Base-by-base conservation (phyloP, 2,329 filamentous ascomycete genomes). In the Ophiostoma sp. region DNA sequence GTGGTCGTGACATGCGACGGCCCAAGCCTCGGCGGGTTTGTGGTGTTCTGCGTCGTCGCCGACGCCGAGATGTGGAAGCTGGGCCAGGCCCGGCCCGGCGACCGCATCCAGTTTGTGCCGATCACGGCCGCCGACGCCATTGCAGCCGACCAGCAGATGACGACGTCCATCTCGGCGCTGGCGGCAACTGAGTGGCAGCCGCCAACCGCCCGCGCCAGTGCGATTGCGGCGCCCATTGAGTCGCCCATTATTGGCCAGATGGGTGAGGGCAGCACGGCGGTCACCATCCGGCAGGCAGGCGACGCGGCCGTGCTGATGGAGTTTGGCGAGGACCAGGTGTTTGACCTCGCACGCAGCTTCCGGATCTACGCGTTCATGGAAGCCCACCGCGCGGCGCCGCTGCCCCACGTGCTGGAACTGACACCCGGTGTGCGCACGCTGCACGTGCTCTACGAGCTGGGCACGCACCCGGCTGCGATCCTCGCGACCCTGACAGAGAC, bases 31-130 rank as follows among this genome's bases (percentile, higher is more conserved):
- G 76, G 76, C 4, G 77, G 77, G 0, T 76, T 75, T 45, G 70
- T 74, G 27, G 76, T 75, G 58, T 74, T 74, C 5, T 72, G 73
- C 3, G 76, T 75, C 0, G 72, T 79, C 6, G 72, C 73, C 47
- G 73, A 73, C 4, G 76, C 75, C 1, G 76, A 79, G 36, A 69
- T 78, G 67, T 79, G 76, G 76, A 78, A 77, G 69, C 66, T 79
- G 1, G 77, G 77, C 4, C 77, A 77, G 68, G 72, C 79, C 1
- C 75, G 73, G 18, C 73, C 77, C 0, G 77, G 77, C 1, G 74
- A 76, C 64, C 14, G 18, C 12, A 16, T 62, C 38, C 14, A 9
- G 18, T 67, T 67, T 27, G 67, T 65, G 14, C 40, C 44, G 5
- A 18, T 67, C 41, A 63, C 6, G 4, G 27, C 16, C 4, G 27